Evolutionary conservation across 2,329 filamentous ascomycete species (phyloP), one percentile per base, ranked within the genome.

Genomic region (Bipolaris sorokiniana): DNA sequence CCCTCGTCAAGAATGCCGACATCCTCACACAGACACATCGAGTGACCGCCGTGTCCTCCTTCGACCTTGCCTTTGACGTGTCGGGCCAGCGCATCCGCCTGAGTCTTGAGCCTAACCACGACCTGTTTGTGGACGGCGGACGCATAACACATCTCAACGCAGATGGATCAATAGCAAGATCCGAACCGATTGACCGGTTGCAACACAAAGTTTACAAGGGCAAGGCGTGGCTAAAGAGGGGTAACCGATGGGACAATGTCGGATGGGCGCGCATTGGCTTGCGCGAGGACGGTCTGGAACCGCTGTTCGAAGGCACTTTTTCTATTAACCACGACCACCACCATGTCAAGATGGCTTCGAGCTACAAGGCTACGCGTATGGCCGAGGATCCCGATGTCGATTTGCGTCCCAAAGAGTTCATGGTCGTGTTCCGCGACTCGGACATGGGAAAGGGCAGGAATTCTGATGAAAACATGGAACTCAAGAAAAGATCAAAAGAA

Each of bases 401-500:
- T 31, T 72, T 81, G 28, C 77, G 80, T 44, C 82, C 80, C 4
- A 84, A 88, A 31, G 90, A 96, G 59, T 89, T 86, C 71, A 95
- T 99, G 93, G 83, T 97, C 34, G 84, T 97, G 1, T 98, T 91
- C 84, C 86, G 93, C 63, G 93, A 98, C 72, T 96, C 92, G 26
- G 95, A 99, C 75, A 86, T 97, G 70, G 62, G 61, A 46, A 65
- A 46, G 5, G 42, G 42, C 42, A 23, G 40, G 11, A n/a, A 68
- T 40, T 71, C 68, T 60, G 70, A 70, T n/a, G 76, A 78, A 36
- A 84, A 84, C 52, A 77, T 80, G 20, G 89, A 94, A 61, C 76
- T 95, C 66, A 90, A 87, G 77, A 90, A 60, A 81, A 80, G 51
- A 67, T 72, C 38, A 71, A 76, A 28, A 76, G 76, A 31, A 75